Evolutionary conservation across 345 rosid species (phyloP), one percentile per base, ranked within the genome.

Genomic region (Eucalyptus cloeziana): DNA sequence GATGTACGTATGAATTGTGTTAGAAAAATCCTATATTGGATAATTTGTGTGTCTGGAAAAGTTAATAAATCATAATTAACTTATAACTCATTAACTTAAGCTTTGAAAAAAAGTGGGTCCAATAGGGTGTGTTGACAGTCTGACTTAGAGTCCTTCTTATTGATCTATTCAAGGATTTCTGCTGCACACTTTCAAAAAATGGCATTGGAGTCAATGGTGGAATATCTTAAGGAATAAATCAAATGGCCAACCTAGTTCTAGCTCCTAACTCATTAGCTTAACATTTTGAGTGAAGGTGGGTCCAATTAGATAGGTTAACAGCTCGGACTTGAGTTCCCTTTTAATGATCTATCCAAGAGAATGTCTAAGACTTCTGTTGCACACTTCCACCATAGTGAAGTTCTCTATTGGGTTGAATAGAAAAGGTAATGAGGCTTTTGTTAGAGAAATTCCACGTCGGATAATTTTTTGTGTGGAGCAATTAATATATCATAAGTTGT

Each of bases 321-420:
- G 25, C 25, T 58, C 0, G 1, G 14, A 58, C n/a, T 58, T 58
- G 7, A 3, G 64, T 27, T 58, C 13, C n/a, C 64, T 58, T 27
- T 11, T 25, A 27, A 10, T 25, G 14, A 25, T 58, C 7, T 58
- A 10, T 8, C 64, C n/a, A 58, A 58, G n/a, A 24, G 6, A 58
- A 58, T 10, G n/a, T 10, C 5, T 58, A 25, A 25, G n/a, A 25
- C 2, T 6, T 58, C 3, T 58, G 0, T 4, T 25, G 64, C 1
- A 2, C 58, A 58, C 64, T 58, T 58, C n/a, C n/a, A 58, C 58
- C 58, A 21, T 52, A 8, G 58, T 8, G 10, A 1, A 52, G 24
- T 52, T 52, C 58, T 52, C 58, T 52, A 52, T 52, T 52, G 10
- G 58, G 10, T 52, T 52, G 58, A 52, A 52, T 7, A 52, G 10